Base-by-base conservation (phyloP, 805 yeast genomes). In the Phaffomyces opuntiae region DNA sequence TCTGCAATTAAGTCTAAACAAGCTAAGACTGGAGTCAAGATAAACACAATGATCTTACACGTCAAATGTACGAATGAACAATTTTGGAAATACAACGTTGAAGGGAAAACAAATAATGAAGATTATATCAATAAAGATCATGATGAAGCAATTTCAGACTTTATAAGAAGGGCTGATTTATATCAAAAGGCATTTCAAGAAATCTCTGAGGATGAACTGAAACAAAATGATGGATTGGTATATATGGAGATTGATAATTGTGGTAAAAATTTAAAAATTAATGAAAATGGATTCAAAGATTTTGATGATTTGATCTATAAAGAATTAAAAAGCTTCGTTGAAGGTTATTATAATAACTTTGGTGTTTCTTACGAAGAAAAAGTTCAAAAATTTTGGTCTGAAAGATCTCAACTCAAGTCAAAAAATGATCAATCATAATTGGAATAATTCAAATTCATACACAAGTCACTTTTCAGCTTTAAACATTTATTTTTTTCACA, bases 41-140 rank as follows among this genome's bases (percentile, higher is more conserved):
- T 76, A 12, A 69, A 72, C 39, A 72, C 84, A 3, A 59, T 80
- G 13, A 67, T 83, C 9, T 63, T 83, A 37, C 85, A 83, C 56
- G 74, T 83, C 27, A 72, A 76, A 51, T 80, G 86, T 55, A 61
- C 69, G n/a, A 76, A 80, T 56, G 61, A 62, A 29, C 68, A 68
- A 16, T 69, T 80, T 29, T 63, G 81, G 53, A 68, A 75, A 48
- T 83, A 61, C 60, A 83, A 83, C 62, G 79, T 83, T 44, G 80
- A 76, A 53, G 76, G 78, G 43, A 83, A 83, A 60, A 74, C 88
- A 0, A 68, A 65, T 44, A 81, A 81, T 56, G 72, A 70, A 35
- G 90, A 83, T 59, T 83, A 83, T 60, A 64, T 60, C 44, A 73
- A 73, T 40, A 67, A 69, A 51, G 74, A 77, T 38, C 75, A 78